Conservation (phyloP, 805 yeast species). For the Candida schatavii region DNA sequence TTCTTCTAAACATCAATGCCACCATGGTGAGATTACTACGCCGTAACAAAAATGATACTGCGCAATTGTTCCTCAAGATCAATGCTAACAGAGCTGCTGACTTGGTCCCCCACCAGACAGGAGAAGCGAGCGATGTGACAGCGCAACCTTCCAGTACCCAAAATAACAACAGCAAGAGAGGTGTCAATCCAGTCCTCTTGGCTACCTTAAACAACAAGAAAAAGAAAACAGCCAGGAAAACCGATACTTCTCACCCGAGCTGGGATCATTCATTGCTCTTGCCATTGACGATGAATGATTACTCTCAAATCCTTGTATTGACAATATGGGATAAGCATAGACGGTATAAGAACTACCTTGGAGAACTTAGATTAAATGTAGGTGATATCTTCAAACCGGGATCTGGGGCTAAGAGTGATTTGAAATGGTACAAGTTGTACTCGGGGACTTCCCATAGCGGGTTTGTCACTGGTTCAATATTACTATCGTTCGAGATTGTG, state of each 20-base stretch:
- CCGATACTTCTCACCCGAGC: conserved; percentile 35
- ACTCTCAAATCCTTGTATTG: conserved; percentile 27
- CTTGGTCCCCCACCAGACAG: conserved; percentile 16
- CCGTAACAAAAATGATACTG: no score
- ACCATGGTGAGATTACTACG: no score
- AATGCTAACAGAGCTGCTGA: conserved; percentile 41
- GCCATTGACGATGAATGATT: conserved; percentile 29
- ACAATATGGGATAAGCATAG: conserved; percentile 42
- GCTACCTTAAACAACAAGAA: conserved; percentile 30
- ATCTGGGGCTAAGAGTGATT: conserved; percentile 17
- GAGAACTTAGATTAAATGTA: conserved; percentile 34
- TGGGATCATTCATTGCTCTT: conserved; percentile 36
- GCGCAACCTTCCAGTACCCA: not conserved
- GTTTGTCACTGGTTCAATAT: conserved; percentile 48
- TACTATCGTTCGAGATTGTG: conserved; percentile 40
- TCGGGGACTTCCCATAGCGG: conserved; percentile 37
- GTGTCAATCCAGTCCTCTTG: conserved; percentile 35
- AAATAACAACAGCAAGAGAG: conserved; percentile 10
- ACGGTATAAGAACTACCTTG: conserved; percentile 36
- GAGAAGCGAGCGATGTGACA: not conserved
- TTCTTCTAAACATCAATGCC: no score
- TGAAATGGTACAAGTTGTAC: conserved; percentile 46
- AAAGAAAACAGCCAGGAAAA: conserved; percentile 28
- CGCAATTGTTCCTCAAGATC: conserved; percentile 25
- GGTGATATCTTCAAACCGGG: conserved; percentile 19